These are phyloP conservation scores for Quercus robur DNA, from an alignment of 306 rosid genomes.

Conservation along the genomic window DNA sequence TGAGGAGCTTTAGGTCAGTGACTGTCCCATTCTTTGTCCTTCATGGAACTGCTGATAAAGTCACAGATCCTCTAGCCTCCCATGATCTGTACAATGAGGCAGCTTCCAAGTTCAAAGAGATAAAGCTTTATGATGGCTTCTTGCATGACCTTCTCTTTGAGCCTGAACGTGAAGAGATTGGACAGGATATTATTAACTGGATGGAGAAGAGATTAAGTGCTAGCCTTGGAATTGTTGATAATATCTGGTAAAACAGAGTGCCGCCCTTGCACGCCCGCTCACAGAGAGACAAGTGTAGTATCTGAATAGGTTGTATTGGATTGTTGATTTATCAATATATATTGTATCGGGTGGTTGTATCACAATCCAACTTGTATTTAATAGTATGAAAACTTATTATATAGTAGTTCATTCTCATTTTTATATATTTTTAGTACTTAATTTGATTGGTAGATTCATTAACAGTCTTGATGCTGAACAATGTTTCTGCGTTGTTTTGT, in stretches of 20 bases:
- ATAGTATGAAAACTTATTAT: neutral
- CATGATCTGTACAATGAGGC: slow-evolving; percentile 80
- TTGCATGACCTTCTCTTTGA: slow-evolving; percentile 92
- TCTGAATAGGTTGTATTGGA: neutral
- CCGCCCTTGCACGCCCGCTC: too few species aligned
- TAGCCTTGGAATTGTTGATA: slow-evolving; percentile 7
- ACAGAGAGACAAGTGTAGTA: neutral
- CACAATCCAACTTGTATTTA: slow-evolving; percentile 17
- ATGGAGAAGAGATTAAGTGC: slow-evolving; percentile 60
- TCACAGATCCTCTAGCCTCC: slow-evolving; percentile 92
- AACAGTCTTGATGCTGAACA: too few species aligned
- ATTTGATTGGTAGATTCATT: too few species aligned
- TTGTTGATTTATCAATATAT: neutral
- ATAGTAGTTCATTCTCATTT: neutral
- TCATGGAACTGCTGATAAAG: slow-evolving; percentile 96
- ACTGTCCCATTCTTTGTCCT: slow-evolving; percentile 93
- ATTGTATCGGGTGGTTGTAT: slow-evolving; percentile 1
- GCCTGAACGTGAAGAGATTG: slow-evolving; percentile 88
- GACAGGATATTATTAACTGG: slow-evolving; percentile 83
- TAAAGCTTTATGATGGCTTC: slow-evolving; percentile 91
- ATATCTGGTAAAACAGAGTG: slow-evolving; percentile 5
- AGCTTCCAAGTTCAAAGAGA: slow-evolving; percentile 72
- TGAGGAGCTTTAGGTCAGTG: slow-evolving; percentile 64
- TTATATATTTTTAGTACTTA: neutral
- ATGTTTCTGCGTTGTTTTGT: too few species aligned